Evolutionary conservation across 78 protist genomes (phyloP).

Genomic region (Mantamonas sphyraenae): DNA sequence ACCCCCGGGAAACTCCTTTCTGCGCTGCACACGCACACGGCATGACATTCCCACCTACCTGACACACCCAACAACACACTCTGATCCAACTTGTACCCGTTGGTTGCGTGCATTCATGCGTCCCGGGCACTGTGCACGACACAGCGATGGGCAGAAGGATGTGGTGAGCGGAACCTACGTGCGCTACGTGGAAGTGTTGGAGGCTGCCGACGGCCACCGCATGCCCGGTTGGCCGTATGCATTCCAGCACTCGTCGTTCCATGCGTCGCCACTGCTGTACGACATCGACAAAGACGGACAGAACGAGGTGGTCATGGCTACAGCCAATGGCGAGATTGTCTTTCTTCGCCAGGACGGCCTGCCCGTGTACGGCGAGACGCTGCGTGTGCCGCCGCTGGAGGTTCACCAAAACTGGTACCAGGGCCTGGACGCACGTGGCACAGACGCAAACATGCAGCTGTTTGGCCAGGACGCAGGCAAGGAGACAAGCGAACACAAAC

Average conservation of each 20-base stretch:
- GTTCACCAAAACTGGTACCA: constrained; percentile 48
- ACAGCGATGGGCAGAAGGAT: constrained; percentile 34
- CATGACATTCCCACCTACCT: no score
- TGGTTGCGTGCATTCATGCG: no score
- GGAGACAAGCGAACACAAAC: no score
- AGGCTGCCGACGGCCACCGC: constrained; percentile 7
- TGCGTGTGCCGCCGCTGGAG: constrained; percentile 57
- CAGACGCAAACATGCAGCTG: not conserved
- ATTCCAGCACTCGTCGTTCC: constrained; percentile 15
- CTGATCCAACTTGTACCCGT: no score
- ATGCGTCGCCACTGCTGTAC: constrained; percentile 27
- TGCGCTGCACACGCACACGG: no score
- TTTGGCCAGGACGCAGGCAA: not conserved
- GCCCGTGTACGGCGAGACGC: constrained; percentile 4
- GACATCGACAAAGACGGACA: constrained; percentile 24
- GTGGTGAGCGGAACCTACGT: constrained; percentile 27
- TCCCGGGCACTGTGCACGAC: no score
- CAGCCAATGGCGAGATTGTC: constrained; percentile 12
- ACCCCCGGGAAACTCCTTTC: no score
- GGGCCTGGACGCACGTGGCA: constrained; percentile 11
- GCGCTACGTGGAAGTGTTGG: constrained; percentile 6
- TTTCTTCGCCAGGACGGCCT: constrained; percentile 25
- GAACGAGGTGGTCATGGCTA: constrained; percentile 7
- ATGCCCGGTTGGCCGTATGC: constrained; percentile 46
- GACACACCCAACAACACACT: no score